phyloP scores from a whole-genome alignment of 352 stramenopile species.

The Pythium brachiatum region DNA sequence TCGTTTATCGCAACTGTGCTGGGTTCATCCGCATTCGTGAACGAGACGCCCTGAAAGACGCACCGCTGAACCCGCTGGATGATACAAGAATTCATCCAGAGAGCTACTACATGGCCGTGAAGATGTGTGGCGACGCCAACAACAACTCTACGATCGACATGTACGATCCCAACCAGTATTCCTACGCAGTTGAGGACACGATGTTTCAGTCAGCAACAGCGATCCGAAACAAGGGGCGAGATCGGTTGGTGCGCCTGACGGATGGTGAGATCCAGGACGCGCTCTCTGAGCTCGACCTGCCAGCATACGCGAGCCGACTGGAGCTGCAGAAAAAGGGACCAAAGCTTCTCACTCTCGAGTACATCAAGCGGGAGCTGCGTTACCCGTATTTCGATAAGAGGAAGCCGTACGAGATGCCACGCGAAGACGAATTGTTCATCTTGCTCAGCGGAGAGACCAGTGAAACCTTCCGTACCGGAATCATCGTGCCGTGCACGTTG shows the following conservation, averaged over 20 bases:
- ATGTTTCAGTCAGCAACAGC: slow-evolving; percentile 89
- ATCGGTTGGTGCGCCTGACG: slow-evolving; percentile 25
- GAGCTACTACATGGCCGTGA: slow-evolving; percentile 91
- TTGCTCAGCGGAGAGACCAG: slow-evolving; percentile 81
- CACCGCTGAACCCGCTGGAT: slow-evolving; percentile 82
- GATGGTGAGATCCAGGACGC: slow-evolving; percentile 87
- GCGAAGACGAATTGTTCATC: slow-evolving; percentile 86
- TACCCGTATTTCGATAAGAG: slow-evolving; percentile 90
- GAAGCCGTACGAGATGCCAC: slow-evolving; percentile 79
- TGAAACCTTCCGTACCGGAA: slow-evolving; percentile 76
- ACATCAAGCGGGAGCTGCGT: slow-evolving; percentile 87
- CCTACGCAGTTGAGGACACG: slow-evolving; percentile 87
- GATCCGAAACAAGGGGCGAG: slow-evolving; percentile 39
- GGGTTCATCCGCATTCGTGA: slow-evolving; percentile 88
- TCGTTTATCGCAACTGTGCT: slow-evolving; percentile 86
- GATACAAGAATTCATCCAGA: slow-evolving; percentile 88
- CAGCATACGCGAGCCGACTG: slow-evolving; percentile 79
- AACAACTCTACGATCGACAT: slow-evolving; percentile 91
- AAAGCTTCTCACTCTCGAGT: slow-evolving; percentile 84
- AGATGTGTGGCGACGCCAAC: slow-evolving; percentile 89
- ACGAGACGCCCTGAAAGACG: slow-evolving; percentile 78
- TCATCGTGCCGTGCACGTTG: slow-evolving; percentile 85
- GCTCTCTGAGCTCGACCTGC: slow-evolving; percentile 84
- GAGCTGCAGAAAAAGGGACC: slow-evolving; percentile 89
- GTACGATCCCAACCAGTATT: slow-evolving; percentile 90